Conservation (phyloP, 805 yeast species). For the Candida fluviatilis region DNA sequence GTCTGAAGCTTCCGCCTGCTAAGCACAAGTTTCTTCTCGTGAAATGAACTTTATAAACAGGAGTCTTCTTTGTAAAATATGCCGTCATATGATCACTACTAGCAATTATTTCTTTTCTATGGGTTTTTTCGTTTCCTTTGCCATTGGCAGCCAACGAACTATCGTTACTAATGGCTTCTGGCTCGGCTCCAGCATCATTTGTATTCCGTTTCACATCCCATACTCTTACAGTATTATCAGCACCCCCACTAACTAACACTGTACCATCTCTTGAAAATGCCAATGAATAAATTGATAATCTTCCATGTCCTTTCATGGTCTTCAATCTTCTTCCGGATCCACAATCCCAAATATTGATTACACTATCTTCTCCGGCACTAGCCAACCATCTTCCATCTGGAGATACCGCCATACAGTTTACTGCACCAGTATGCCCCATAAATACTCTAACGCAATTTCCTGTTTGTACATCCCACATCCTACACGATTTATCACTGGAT, state of each 20-base stretch:
- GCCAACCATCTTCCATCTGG: conserved; percentile 98
- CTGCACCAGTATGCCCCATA: conserved; percentile 88
- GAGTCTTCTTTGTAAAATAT: conserved; percentile 89
- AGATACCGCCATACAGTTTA: conserved; percentile 79
- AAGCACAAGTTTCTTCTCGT: conserved; percentile 87
- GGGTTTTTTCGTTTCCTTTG: conserved; percentile 15
- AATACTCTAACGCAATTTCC: conserved; percentile 91
- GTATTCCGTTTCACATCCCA: conserved; percentile 94
- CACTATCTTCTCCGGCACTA: conserved; percentile 88
- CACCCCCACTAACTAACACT: conserved; percentile 85
- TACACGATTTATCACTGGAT: conserved; percentile 87
- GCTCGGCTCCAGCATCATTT: conserved; percentile 69
- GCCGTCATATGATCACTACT: conserved; percentile 90
- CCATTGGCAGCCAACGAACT: conserved; percentile 11
- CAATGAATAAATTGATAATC: conserved; percentile 78
- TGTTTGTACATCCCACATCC: conserved; percentile 95
- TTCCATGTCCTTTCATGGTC: conserved; percentile 92
- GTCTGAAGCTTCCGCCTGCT: conserved; percentile 81
- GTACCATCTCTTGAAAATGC: conserved; percentile 85
- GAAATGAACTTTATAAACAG: conserved; percentile 88
- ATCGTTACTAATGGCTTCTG: conserved; percentile 53
- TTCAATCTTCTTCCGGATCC: conserved; percentile 87
- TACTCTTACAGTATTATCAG: conserved; percentile 87
- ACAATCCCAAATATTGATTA: conserved; percentile 88
- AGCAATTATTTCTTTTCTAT: conserved; percentile 59